These are phyloP conservation scores for Auricularia auricula-judae DNA, from an alignment of 768 basidiomycete genomes.

Conservation along the genomic window DNA sequence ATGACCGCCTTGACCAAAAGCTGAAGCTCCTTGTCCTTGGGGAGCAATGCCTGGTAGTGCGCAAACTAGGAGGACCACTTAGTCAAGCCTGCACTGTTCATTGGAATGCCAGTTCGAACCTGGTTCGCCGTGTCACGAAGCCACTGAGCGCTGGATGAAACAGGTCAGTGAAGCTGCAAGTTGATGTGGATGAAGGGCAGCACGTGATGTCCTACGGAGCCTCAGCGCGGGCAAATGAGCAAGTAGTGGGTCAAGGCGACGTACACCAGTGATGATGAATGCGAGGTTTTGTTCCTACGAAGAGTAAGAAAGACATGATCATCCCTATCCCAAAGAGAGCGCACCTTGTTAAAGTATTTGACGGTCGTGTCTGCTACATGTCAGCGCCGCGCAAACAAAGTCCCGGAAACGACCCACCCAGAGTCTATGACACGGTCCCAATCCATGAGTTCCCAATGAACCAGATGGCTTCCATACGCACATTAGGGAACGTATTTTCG, in stretches of 20 bases:
- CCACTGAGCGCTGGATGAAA: constrained; percentile 57
- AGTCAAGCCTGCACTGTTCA: constrained; percentile 1
- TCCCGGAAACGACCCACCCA: constrained; percentile 34
- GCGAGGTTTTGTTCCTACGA: constrained; percentile 53
- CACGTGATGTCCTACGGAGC: constrained; percentile 60
- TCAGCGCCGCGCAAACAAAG: too few species aligned
- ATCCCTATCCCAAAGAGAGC: constrained; percentile 4
- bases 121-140: constrained; percentile 75
- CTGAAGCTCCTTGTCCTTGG: constrained; percentile 45
- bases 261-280: constrained; percentile 70
- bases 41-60: constrained; percentile 51
- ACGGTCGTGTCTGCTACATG: constrained; percentile 59
- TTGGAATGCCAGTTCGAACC: constrained; percentile 22
- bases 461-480: neutral
- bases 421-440: constrained; percentile 25
- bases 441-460: neutral
- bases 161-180: constrained; percentile 2
- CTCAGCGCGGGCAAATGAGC: neutral
- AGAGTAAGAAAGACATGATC: constrained; percentile 4
- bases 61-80: constrained; percentile 39
- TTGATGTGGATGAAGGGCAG: neutral
- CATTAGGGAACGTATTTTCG: constrained; percentile 72
- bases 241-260: constrained; percentile 12
- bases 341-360: constrained; percentile 56
- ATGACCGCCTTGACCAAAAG: constrained; percentile 70